Conservation (phyloP, 2,329 filamentous ascomycete genomes). For the Cordyceps militaris region DNA sequence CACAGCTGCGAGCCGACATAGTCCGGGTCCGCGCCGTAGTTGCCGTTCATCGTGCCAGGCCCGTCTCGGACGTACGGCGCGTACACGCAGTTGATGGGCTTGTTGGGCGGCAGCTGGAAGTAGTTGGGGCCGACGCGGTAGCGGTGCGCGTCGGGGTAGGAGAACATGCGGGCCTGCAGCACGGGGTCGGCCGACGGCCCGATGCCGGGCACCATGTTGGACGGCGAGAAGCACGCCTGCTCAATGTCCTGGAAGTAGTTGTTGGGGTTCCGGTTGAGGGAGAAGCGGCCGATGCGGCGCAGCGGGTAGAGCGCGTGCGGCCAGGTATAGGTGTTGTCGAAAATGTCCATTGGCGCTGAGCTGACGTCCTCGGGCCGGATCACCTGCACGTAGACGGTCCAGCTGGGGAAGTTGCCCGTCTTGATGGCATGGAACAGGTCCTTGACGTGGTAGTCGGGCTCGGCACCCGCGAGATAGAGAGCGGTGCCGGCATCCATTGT, state of each 20-base stretch:
- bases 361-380: conserved; percentile 54
- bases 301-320: conserved; percentile 56
- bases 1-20: conserved; percentile 22
- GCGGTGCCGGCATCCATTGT: conserved; percentile 35
- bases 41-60: conserved; percentile 19
- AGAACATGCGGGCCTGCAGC: conserved; percentile 53
- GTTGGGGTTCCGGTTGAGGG: conserved; percentile 51
- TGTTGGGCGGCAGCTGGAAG: conserved; percentile 36
- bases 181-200: conserved; percentile 57
- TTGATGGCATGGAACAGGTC: conserved; percentile 19
- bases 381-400: conserved; percentile 58
- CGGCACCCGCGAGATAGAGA: conserved; percentile 29
- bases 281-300: conserved; percentile 53
- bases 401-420: conserved; percentile 46
- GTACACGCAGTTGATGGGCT: conserved; percentile 18
- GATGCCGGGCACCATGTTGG: conserved; percentile 56
- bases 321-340: conserved; percentile 66
- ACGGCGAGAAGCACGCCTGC: conserved; percentile 59
- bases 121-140: conserved; percentile 51
- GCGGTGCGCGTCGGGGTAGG: conserved; percentile 55
- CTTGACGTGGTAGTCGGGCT: conserved; percentile 43
- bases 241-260: conserved; percentile 65
- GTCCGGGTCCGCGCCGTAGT: conserved; percentile 23
- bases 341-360: conserved; percentile 54
- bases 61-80: conserved; percentile 19